Conservation (phyloP, 2,329 filamentous ascomycete species). For the Verticillium zaregamsianum region DNA sequence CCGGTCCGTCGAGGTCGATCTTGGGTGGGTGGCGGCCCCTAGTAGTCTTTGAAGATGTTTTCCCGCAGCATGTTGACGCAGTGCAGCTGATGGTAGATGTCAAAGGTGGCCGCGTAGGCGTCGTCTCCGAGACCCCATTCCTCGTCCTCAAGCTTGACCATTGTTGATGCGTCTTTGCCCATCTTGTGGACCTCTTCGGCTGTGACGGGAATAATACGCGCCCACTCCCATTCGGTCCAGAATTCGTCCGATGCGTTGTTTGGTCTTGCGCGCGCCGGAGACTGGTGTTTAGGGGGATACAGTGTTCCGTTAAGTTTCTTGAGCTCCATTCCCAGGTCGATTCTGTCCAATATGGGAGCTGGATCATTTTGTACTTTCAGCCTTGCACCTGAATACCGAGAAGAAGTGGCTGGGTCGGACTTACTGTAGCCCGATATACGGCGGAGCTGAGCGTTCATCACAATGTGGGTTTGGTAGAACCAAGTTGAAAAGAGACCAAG, state of each 20-base stretch:
- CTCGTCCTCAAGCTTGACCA: slow-evolving; percentile 20
- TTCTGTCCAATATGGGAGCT: slow-evolving; percentile 16
- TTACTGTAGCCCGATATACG: neutral
- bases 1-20: slow-evolving; percentile 20
- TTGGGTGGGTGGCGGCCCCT: slow-evolving; percentile 17
- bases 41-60: slow-evolving; percentile 46
- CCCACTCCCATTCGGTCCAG: slow-evolving; percentile 25
- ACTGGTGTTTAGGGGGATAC: slow-evolving; percentile 16
- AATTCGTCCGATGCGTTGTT: slow-evolving; percentile 20
- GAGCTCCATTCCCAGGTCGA: slow-evolving; percentile 15
- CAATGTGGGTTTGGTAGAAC: neutral
- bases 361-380: neutral
- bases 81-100: slow-evolving; percentile 54
- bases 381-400: neutral
- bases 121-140: slow-evolving; percentile 26
- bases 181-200: slow-evolving; percentile 20
- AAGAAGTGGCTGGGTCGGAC: neutral
- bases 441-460: neutral
- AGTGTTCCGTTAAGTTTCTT: slow-evolving; percentile 18
- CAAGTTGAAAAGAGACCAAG: neutral
- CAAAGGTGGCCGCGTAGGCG: slow-evolving; percentile 30
- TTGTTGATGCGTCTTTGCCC: slow-evolving; percentile 23
- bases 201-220: slow-evolving; percentile 20
- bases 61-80: slow-evolving; percentile 45
- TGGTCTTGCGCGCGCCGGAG: slow-evolving; percentile 21